Conservation (phyloP, 1,284 basidiomycete genomes). For the Sphaerobolus stellatus region DNA sequence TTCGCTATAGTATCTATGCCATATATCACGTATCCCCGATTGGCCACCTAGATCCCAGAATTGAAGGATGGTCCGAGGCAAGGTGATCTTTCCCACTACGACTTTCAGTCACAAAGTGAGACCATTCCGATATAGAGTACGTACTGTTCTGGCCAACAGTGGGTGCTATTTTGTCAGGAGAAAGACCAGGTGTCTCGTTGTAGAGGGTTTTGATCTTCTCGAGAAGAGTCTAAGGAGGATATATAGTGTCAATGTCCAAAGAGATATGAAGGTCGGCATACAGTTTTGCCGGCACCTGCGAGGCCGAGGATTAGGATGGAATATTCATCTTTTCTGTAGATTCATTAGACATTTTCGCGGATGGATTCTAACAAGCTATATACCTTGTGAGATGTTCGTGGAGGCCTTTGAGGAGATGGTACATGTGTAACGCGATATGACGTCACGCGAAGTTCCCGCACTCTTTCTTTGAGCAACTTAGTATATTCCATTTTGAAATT, state of each 20-base stretch:
- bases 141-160: constrained; percentile 94
- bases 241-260: background rate
- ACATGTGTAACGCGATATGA: constrained; percentile 52
- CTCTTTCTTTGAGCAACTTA: too few species aligned
- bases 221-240: constrained; percentile 67
- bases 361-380: too few species aligned
- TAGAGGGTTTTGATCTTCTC: constrained; percentile 93
- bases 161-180: constrained; percentile 87
- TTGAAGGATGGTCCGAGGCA: constrained; percentile 88
- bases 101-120: background rate
- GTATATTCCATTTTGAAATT: too few species aligned
- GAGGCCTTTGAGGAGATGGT: constrained; percentile 86
- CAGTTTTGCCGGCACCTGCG: constrained; percentile 90
- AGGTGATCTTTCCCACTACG: constrained; percentile 84
- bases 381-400: constrained; percentile 87
- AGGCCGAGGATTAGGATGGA: constrained; percentile 90
- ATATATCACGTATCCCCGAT: constrained; percentile 86
- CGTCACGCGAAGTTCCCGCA: background rate
- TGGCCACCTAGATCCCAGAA: constrained; percentile 96
- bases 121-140: constrained; percentile 23
- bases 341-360: too few species aligned
- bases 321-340: constrained; percentile 82
- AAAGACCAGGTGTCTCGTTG: constrained; percentile 78
- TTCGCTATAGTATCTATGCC: constrained; percentile 91
- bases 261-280: constrained; percentile 33